Evolutionary conservation across 371 early-diverging fungal species (phyloP).

Genomic region (Mucor plumbeus): DNA sequence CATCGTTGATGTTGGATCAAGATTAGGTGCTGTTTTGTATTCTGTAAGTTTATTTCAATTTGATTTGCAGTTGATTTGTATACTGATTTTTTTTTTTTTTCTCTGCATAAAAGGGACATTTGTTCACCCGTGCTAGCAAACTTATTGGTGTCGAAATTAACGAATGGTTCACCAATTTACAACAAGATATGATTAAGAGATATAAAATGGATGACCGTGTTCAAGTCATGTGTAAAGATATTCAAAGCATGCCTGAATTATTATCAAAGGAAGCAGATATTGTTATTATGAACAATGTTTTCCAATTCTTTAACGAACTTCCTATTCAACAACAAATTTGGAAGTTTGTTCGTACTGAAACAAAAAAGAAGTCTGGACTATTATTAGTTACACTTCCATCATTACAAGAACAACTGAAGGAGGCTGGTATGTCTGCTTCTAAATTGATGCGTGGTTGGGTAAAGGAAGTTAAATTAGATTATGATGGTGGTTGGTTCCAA

Average conservation of each 20-base stretch:
- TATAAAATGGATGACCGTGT: conserved; percentile 62
- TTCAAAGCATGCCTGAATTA: conserved; percentile 51
- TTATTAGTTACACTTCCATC: conserved; percentile 63
- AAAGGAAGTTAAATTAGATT: conserved; percentile 50
- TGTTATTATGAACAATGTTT: conserved; percentile 69
- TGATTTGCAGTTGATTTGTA: no score
- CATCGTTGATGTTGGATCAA: conserved; percentile 69
- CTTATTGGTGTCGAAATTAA: conserved; percentile 70
- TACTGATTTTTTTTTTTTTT: no score
- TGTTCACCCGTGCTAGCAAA: conserved; percentile 61
- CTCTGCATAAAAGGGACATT: conserved; percentile 47
- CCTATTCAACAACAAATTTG: conserved; percentile 62
- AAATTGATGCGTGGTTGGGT: conserved; percentile 56
- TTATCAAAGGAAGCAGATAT: conserved; percentile 54
- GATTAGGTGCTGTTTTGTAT: conserved; percentile 70
- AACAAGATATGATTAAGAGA: conserved; percentile 59
- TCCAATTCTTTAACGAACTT: conserved; percentile 65
- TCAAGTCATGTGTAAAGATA: conserved; percentile 62
- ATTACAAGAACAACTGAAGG: conserved; percentile 65
- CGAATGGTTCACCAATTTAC: conserved; percentile 64
- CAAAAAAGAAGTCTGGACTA: conserved; percentile 52
- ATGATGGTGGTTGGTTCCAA: conserved; percentile 54
- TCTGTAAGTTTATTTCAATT: conserved; percentile 40
- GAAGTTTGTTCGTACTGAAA: conserved; percentile 59
- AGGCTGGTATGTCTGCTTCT: conserved; percentile 49